Evolutionary conservation across 306 rosid genomes (phyloP).

Genomic region (Gastrolobium bilobum): DNA sequence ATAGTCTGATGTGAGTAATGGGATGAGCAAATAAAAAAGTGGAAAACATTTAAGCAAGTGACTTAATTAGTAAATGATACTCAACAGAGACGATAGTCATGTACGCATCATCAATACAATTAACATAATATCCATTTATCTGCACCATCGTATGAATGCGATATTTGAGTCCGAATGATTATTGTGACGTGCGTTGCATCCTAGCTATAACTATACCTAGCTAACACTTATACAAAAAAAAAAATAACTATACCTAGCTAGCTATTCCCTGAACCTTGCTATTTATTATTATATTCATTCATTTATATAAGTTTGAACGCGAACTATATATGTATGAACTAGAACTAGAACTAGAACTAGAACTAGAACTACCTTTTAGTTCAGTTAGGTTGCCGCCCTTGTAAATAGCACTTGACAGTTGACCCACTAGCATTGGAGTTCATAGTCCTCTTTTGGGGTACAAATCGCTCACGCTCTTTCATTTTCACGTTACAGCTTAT

Average conservation of each 20-base stretch:
- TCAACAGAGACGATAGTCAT: neutral
- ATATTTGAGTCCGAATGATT: conserved; percentile 20
- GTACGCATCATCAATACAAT: neutral
- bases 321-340: neutral
- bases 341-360: too few relatives aligned
- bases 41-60: neutral
- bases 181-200: conserved; percentile 28
- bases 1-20: neutral
- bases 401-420: too few relatives aligned
- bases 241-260: too few relatives aligned
- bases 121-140: neutral
- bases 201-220: conserved; percentile 40
- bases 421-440: conserved; percentile 7
- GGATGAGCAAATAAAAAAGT: neutral
- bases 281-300: neutral
- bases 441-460: conserved; percentile 19
- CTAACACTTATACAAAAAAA: too few relatives aligned
- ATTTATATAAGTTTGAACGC: neutral
- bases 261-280: conserved; percentile 30
- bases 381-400: too few relatives aligned
- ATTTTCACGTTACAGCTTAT: conserved; percentile 33
- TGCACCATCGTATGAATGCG: conserved; percentile 13
- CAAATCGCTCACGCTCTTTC: conserved; percentile 21
- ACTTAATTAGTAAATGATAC: neutral
- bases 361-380: too few relatives aligned